Conservation (phyloP, 768 basidiomycete species). For the Lentinus tigrinus region DNA sequence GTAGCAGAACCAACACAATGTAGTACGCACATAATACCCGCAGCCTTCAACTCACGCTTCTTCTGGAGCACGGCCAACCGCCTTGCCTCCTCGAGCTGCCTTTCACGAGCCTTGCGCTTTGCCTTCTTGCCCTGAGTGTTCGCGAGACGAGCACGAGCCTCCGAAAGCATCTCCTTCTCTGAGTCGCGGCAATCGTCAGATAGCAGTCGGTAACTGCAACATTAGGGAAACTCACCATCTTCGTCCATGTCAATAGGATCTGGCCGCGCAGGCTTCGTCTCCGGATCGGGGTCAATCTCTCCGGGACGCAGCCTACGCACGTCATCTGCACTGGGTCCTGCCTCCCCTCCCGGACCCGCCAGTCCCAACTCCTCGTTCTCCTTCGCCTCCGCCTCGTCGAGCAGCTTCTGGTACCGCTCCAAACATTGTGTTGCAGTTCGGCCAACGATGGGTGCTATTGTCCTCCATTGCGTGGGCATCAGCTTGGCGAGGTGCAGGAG, state of each 20-base stretch:
- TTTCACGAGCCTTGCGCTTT: conserved; percentile 96
- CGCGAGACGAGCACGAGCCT: conserved; percentile 94
- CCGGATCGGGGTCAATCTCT: conserved; percentile 98
- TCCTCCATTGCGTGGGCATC: conserved; percentile 99
- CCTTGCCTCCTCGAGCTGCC: conserved; percentile 94
- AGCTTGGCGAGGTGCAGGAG: conserved; percentile 95
- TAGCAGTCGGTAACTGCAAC: neutral
- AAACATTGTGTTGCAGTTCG: conserved; percentile 97
- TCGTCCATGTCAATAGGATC: conserved; percentile 99
- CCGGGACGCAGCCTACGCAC: conserved; percentile 87
- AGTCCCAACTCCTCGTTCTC: conserved; percentile 94
- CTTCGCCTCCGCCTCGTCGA: conserved; percentile 96
- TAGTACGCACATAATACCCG: conserved; percentile 78
- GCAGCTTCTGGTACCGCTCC: conserved; percentile 95
- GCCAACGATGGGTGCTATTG: conserved; percentile 97
- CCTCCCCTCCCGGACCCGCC: conserved; percentile 76
- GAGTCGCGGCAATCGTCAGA: neutral
- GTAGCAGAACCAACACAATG: neutral
- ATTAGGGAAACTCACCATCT: conserved; percentile 60
- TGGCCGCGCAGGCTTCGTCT: conserved; percentile 96
- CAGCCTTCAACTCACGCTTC: conserved; percentile 95
- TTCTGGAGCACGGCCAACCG: conserved; percentile 94
- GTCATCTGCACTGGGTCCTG: conserved; percentile 89
- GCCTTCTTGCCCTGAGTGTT: conserved; percentile 99
- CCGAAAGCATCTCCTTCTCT: conserved; percentile 99